Evolutionary conservation across 1,139 yeast species (phyloP).

Genomic region (Sugiyamaella paludigena): DNA sequence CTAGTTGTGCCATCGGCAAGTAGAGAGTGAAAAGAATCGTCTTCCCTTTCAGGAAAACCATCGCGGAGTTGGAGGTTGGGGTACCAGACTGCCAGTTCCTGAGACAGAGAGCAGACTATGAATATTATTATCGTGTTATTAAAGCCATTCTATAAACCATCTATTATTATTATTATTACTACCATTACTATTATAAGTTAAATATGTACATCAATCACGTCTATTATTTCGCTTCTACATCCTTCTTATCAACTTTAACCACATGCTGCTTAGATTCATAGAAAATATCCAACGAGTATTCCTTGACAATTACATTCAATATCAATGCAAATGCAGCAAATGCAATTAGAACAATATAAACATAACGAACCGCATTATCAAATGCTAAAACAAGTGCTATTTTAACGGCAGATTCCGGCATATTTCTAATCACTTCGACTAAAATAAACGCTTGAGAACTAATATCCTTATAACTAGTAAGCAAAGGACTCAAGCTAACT

Average conservation of each 20-base stretch:
- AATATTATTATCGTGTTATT: too few relatives aligned
- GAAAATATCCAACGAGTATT: slow-evolving; percentile 27
- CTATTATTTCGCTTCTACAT: too few relatives aligned
- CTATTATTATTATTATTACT: too few relatives aligned
- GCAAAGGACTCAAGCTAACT: slow-evolving; percentile 14
- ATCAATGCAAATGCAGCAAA: slow-evolving; percentile 27
- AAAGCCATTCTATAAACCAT: too few relatives aligned
- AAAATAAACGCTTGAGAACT: slow-evolving; percentile 26
- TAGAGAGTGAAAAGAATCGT: too few relatives aligned
- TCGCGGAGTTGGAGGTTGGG: too few relatives aligned
- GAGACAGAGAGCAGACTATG: too few relatives aligned
- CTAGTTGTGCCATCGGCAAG: too few relatives aligned
- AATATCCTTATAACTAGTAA: slow-evolving; percentile 16
- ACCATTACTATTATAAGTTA: too few relatives aligned
- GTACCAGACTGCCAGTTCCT: too few relatives aligned
- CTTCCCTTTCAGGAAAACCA: too few relatives aligned
- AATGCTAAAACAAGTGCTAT: slow-evolving; percentile 21
- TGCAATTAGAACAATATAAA: slow-evolving; percentile 25
- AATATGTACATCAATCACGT: too few relatives aligned
- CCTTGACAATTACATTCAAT: slow-evolving; percentile 27
- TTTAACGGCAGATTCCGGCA: slow-evolving; percentile 21
- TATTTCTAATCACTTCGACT: slow-evolving; percentile 21
- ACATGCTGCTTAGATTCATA: slow-evolving; percentile 27
- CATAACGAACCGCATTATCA: slow-evolving; percentile 23
- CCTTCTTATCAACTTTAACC: background rate